Evolutionary conservation across 352 stramenopile genomes (phyloP).

Genomic region (Hyphochytrium catenoides): DNA sequence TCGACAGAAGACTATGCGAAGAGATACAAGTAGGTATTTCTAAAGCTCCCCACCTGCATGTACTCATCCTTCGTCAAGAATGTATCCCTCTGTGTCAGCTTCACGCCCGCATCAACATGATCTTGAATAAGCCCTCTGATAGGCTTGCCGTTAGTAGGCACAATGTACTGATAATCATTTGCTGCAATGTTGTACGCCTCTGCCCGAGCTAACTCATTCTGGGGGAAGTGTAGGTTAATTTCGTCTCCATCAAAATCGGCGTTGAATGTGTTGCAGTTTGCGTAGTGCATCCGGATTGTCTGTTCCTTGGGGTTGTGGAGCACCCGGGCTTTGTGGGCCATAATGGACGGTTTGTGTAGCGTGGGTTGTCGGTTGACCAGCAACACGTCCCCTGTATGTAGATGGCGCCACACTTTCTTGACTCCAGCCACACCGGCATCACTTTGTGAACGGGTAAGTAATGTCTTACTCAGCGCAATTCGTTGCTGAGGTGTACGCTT

Average conservation of each 20-base stretch:
- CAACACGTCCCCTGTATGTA: constrained; percentile 93
- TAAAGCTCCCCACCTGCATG: constrained; percentile 88
- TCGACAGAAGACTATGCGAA: too few species aligned
- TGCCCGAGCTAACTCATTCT: constrained; percentile 89
- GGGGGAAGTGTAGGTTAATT: constrained; percentile 99
- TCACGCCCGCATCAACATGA: constrained; percentile 95
- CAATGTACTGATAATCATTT: constrained; percentile 94
- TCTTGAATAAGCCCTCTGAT: constrained; percentile 98
- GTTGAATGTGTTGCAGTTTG: constrained; percentile 99
- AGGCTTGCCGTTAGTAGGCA: constrained; percentile 90
- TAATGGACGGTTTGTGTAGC: constrained; percentile 99
- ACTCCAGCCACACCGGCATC: constrained; percentile 46
- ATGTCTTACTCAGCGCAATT: constrained; percentile 80
- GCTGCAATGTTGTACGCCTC: constrained; percentile 93
- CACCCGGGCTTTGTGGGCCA: constrained; percentile 94
- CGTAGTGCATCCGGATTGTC: constrained; percentile 99
- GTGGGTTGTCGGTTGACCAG: constrained; percentile 98
- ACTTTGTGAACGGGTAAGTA: constrained; percentile 67
- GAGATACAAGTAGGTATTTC: too few species aligned
- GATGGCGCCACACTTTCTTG: constrained; percentile 90
- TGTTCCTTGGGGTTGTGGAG: constrained; percentile 88
- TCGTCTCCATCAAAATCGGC: constrained; percentile 99
- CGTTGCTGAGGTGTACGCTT: constrained; percentile 77
- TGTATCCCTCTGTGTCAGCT: constrained; percentile 89
- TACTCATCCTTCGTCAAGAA: constrained; percentile 97